Conservation (phyloP, 805 yeast species). For the Kluyveromyces nonfermentans region DNA sequence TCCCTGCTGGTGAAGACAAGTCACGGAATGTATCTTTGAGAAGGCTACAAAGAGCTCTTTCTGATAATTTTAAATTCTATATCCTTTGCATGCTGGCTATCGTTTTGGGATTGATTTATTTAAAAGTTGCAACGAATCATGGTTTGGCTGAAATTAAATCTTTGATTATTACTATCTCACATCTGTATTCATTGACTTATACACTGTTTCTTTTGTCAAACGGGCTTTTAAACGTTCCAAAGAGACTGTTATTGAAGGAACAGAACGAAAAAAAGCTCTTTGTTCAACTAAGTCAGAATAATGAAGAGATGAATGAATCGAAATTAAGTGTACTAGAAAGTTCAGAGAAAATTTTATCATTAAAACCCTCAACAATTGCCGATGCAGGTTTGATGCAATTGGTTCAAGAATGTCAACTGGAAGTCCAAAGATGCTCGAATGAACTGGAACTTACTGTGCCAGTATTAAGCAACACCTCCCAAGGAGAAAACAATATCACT, state of each 20-base stretch:
- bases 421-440: conserved; percentile 16
- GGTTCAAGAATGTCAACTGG: conserved; percentile 20
- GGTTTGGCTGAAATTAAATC: conserved; percentile 21
- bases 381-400: conserved; percentile 19
- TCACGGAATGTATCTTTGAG: conserved; percentile 7
- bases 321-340: conserved; percentile 20
- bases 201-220: conserved; percentile 21
- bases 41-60: conserved; percentile 16
- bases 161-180: conserved; percentile 24
- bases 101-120: conserved; percentile 18
- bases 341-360: conserved; percentile 17
- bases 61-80: conserved; percentile 24
- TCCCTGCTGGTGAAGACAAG: conserved; percentile 7
- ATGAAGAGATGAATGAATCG: conserved; percentile 26
- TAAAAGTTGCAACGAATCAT: conserved; percentile 19
- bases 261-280: conserved; percentile 17
- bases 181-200: conserved; percentile 25
- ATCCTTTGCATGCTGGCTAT: conserved; percentile 17
- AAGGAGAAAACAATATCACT: conserved; percentile 6
- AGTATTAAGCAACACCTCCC: neutral
- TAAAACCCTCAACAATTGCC: conserved; percentile 13
- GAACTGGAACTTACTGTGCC: conserved; percentile 12
- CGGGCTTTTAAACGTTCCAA: conserved; percentile 24
- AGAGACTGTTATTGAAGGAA: conserved; percentile 12
- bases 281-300: conserved; percentile 24